These are phyloP conservation scores for Agapanthus africanus DNA, from an alignment of 106 monocot species.

Conservation along the genomic window DNA sequence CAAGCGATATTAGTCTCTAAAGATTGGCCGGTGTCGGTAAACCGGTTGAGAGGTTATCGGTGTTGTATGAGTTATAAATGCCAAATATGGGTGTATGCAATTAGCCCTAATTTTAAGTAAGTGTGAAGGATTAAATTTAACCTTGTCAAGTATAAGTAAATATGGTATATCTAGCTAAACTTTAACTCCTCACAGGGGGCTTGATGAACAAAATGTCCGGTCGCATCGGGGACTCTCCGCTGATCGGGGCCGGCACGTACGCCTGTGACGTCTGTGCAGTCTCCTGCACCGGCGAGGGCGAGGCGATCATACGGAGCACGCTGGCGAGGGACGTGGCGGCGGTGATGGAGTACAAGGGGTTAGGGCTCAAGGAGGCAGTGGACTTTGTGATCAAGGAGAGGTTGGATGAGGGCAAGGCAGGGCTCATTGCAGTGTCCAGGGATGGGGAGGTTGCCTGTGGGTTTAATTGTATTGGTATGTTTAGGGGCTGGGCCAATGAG, in stretches of 20 bases:
- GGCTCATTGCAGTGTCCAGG: constrained; percentile 68
- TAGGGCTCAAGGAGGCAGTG: constrained; percentile 70
- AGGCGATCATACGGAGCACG: constrained; percentile 81
- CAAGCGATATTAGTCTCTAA: no score
- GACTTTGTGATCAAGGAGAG: constrained; percentile 51
- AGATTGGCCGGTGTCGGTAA: no score
- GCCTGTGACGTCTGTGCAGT: constrained; percentile 70
- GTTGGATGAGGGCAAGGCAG: constrained; percentile 76
- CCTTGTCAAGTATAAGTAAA: no score
- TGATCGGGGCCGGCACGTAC: constrained; percentile 89
- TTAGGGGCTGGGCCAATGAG: constrained; percentile 66
- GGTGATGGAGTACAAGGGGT: constrained; percentile 87
- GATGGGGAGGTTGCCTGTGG: constrained; percentile 71
- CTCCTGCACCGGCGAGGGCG: constrained; percentile 94
- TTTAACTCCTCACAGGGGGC: no score
- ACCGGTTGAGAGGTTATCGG: no score
- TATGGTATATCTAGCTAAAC: no score
- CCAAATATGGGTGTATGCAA: no score
- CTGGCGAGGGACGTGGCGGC: constrained; percentile 89
- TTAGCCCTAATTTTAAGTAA: no score
- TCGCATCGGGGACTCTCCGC: constrained; percentile 86
- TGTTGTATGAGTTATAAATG: no score
- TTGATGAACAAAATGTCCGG: constrained; percentile 92
- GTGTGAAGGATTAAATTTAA: no score
- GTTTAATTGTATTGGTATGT: constrained; percentile 86